Percentiles rank a stretch among this genome's conserved stretches.
These are phyloP conservation scores for Calocera cornea DNA, from an alignment of 768 basidiomycete genomes.

Conservation along the genomic window DNA sequence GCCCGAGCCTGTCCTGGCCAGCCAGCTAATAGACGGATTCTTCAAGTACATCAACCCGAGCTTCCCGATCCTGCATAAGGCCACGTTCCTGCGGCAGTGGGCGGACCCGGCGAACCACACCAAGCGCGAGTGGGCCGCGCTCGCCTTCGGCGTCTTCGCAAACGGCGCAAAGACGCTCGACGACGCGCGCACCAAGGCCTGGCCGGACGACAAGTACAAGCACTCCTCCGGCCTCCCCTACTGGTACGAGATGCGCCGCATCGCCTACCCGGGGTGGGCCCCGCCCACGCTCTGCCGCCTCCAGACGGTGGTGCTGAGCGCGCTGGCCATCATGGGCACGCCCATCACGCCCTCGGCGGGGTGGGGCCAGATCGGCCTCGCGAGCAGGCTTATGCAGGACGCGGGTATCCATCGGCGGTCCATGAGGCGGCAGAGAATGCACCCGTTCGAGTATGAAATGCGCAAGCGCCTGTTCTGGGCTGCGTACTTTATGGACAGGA, in stretches of 20 bases:
- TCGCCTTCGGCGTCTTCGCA: constrained; percentile 59
- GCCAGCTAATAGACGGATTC: constrained; percentile 44
- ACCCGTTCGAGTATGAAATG: constrained; percentile 46
- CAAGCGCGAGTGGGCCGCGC: constrained; percentile 41
- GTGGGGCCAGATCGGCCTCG: constrained; percentile 54
- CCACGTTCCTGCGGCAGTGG: constrained; percentile 45
- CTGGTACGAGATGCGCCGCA: constrained; percentile 3
- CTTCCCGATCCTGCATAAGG: constrained; percentile 58
- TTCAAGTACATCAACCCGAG: constrained; percentile 45
- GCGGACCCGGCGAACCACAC: constrained; percentile 36
- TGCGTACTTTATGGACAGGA: not conserved
- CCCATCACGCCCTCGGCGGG: constrained; percentile 24
- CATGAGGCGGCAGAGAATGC: constrained; percentile 31
- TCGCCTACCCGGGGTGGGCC: not conserved
- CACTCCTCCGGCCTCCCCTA: not conserved
- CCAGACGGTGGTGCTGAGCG: constrained; percentile 33
- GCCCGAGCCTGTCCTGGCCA: constrained; percentile 48
- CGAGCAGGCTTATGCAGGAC: constrained; percentile 57
- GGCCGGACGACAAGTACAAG: constrained; percentile 24
- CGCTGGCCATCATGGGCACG: constrained; percentile 30
- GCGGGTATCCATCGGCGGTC: constrained; percentile 61
- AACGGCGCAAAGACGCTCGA: constrained; percentile 43
- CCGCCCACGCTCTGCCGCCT: constrained; percentile 43
- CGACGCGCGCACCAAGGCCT: constrained; percentile 40
- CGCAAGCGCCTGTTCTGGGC: constrained; percentile 70